Evolutionary conservation across 768 basidiomycete species (phyloP), one percentile per base, ranked within the genome.

Genomic region (Favolaschia claudopus): DNA sequence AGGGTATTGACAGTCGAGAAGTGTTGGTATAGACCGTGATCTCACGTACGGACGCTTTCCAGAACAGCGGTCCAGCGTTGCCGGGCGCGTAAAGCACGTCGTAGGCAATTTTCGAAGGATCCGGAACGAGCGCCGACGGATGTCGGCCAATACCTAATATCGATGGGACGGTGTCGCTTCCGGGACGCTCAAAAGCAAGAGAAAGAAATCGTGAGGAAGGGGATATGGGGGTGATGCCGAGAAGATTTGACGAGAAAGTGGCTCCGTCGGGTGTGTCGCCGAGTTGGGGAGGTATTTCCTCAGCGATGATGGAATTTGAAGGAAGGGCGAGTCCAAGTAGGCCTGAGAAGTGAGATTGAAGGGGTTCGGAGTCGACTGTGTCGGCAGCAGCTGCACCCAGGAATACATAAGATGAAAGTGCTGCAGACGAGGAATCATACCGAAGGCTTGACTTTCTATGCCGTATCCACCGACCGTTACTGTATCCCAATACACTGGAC

Each of bases 261-360:
- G 91, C 88, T 42, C 91, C 91, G 62, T 91, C 88, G 0, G 85
- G 82, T 6, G 72, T 58, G 71, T 86, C 79, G 42, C 69, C 75
- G 9, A 76, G 79, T 19, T 76, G 76, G 1, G 89, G 79, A 0
- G 82, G 77, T 22, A 93, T 77, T 1, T 37, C 7, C 0, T 70
- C 47, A 5, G 87, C 79, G 49, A 93, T 93, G 58, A 87, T 62
- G n/a, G 87, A 89, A 73, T 92, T 86, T 42, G 77, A 73, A 22
- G 92, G 89, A 25, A 92, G 85, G 1, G 90, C 89, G 43, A 93
- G 85, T 17, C 91, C 92, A 6, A 93, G 79, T 48, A 93, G 81
- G 25, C 92, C 92, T 57, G 74, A 77, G 69, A 89, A 93, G 13
- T 75, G 62, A 9, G 78, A 66, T 1, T 81, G 72, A 7, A 93